Evolutionary conservation across 2,329 filamentous ascomycete genomes (phyloP), one percentile per base, ranked within the genome.

Genomic region (Neonectria sp.): DNA sequence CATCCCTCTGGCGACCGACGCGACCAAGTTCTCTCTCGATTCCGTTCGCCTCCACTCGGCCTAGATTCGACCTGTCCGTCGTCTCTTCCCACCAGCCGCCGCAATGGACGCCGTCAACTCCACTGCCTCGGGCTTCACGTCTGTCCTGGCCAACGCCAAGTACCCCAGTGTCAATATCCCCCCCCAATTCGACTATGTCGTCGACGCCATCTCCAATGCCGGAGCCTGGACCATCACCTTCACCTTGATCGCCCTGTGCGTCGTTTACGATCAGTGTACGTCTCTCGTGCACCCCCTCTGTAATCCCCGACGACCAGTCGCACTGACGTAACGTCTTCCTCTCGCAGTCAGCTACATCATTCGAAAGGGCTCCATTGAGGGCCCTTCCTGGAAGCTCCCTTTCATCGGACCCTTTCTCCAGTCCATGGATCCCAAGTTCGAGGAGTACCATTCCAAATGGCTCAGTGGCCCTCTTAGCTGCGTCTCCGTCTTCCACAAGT

Each of bases 401-500:
- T 95, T 96, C 78, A 95, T 98, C 80, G 96, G 96, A n/a, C 95
- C 96, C 6, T 98, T 99, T 82, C 87, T 98, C 64, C 86, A 98
- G 79, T 97, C 95, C 31, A 86, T 98, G 76, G 91, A 97, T 81
- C 96, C 96, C 65, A 94, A 95, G 78, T 98, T 98, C 80, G 90
- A 92, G 68, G 90, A 95, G 77, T 99, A 99, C 85, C 89, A 95
- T 80, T 91, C 88, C 68, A 98, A 98, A 87, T 99, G 96, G 96
- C 82, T 88, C 76, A 97, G 94, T 78, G 96, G 93, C 53, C 92
- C 93, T 55, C 86, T 99, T 75, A 98, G 95, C 86, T 99, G 96
- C 79, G 96, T 99, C 69, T 98, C 95, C 3, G 95, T 99, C 77
- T 99, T 99, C 86, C 96, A 99, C 90, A 99, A 98, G 94, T 97